A percentile compares a stretch with the other conserved stretches of the same genome.
Evolutionary conservation across 345 rosid species (phyloP).

Genomic region (Salix dunnii): DNA sequence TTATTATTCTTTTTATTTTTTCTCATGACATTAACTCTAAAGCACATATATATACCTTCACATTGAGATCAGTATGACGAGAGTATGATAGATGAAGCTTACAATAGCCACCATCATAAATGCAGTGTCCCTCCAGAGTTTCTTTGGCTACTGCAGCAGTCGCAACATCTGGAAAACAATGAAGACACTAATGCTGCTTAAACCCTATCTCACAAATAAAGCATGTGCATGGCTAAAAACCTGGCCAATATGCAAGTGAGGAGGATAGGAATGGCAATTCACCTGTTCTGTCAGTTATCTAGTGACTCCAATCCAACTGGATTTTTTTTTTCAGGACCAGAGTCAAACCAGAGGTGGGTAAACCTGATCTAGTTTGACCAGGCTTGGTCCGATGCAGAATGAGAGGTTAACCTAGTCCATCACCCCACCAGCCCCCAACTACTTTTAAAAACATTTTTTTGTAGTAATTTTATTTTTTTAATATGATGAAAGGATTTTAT

Average conservation of each 20-base stretch:
- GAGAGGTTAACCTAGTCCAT: too few species aligned
- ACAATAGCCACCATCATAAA: conserved; percentile 99
- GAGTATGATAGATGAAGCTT: conserved; percentile 99
- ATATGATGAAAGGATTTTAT: too few species aligned
- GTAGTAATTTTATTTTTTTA: too few species aligned
- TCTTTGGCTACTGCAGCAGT: conserved; percentile 86
- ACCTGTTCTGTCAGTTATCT: too few species aligned
- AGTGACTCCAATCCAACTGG: too few species aligned
- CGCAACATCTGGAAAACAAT: conserved; percentile 54
- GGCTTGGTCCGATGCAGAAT: too few species aligned
- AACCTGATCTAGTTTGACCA: too few species aligned
- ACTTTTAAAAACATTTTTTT: too few species aligned
- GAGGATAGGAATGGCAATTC: too few species aligned
- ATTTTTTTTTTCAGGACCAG: too few species aligned
- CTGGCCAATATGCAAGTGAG: not conserved
- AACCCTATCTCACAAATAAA: not conserved
- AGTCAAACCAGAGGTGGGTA: too few species aligned
- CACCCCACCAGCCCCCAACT: too few species aligned
- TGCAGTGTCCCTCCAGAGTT: conserved; percentile 96
- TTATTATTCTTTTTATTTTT: conserved; percentile 25
- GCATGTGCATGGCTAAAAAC: not conserved
- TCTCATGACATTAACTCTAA: conserved; percentile 56
- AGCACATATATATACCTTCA: conserved; percentile 83
- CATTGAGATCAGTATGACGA: conserved; percentile 99
- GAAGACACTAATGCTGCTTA: conserved; percentile 11